Percentiles rank a stretch among this genome's conserved stretches.
These are phyloP conservation scores for Cladochytrium replicatum DNA, from an alignment of 192 early-diverging fungal genomes.

Conservation along the genomic window DNA sequence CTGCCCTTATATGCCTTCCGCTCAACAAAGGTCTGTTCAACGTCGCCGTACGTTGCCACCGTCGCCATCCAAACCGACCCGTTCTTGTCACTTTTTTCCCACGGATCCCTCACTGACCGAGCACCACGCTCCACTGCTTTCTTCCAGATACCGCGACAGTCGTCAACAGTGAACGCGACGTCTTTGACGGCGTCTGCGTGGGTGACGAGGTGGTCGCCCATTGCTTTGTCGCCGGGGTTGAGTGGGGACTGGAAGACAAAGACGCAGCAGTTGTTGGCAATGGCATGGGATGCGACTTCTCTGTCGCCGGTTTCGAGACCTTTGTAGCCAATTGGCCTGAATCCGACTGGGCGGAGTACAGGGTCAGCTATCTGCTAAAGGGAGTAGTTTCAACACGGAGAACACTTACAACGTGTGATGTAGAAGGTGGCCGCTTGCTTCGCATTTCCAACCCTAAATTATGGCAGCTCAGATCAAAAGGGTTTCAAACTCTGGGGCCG, in stretches of 20 bases:
- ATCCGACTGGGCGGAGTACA: conserved; percentile 51
- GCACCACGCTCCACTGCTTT: conserved; percentile 82
- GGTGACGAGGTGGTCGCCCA: conserved; percentile 17
- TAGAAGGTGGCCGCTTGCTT: conserved; percentile 95
- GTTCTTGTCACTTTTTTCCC: conserved; percentile 71
- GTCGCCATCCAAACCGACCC: conserved; percentile 90
- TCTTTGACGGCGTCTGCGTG: conserved; percentile 27
- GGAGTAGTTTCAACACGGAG: background rate
- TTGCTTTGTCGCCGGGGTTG: conserved; percentile 64
- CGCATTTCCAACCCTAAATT: conserved; percentile 76
- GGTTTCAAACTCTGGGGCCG: background rate
- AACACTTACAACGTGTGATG: conserved; percentile 57
- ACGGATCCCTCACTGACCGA: conserved; percentile 62
- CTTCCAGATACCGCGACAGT: conserved; percentile 67
- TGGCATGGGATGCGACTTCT: conserved; percentile 77
- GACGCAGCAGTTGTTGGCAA: conserved; percentile 64
- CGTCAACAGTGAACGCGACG: conserved; percentile 86
- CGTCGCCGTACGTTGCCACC: conserved; percentile 89
- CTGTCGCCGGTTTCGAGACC: conserved; percentile 92
- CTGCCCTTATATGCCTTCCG: conserved; percentile 67
- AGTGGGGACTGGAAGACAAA: conserved; percentile 92
- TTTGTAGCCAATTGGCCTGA: conserved; percentile 84
- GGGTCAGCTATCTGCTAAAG: background rate
- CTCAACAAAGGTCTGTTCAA: conserved; percentile 92
- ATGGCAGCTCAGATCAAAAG: background rate